Base-by-base conservation (phyloP, 2,329 filamentous ascomycete genomes). In the Colletotrichum aenigma region DNA sequence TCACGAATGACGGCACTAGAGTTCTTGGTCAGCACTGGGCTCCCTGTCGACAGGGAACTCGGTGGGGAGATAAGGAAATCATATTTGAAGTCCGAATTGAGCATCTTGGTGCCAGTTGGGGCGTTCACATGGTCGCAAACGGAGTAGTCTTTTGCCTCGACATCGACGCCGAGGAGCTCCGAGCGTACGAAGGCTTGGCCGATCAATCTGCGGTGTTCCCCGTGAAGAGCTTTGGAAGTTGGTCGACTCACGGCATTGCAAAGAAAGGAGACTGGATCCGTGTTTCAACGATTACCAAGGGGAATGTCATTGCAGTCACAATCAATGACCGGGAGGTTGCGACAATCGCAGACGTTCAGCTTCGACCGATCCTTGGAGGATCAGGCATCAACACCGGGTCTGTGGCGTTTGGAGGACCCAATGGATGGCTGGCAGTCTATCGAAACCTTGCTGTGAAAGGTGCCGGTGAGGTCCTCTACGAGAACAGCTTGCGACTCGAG, bases 41-140 rank as follows among this genome's bases (percentile, higher is more conserved):
- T 3, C 70, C 70, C 15, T 76, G 74, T n/a, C 70, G 74, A n/a
- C 58, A 66, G 21, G 74, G 74, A 1, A 76, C 70, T 7, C 24
- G 56, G n/a, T 76, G 74, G 74, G 61, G 58, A 10, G 64, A 74
- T 13, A 70, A 70, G 3, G 52, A 60, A n/a, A 36, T 66, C 21
- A 24, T 34, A 1, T 76, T 76, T 26, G 10, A 65, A 8, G 70
- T 66, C 16, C 70, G 58, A 4, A 62, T 74, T 24, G 74, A 73
- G 10, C 26, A 26, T 5, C 32, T n/a, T 4, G 74, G 74, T 3
- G 70, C 74, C 15, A 76, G 74, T 4, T 76, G 74, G 74, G 74
- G 74, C 9, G 70, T 76, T 26, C 74, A 73, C n/a, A 76, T 74
- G 74, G 70, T 76, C 8, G 70, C 74, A 28, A 76, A 76, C 65